Evolutionary conservation across 164 flowering plant species (phyloP).

Genomic region (Pachysandra terminalis): DNA sequence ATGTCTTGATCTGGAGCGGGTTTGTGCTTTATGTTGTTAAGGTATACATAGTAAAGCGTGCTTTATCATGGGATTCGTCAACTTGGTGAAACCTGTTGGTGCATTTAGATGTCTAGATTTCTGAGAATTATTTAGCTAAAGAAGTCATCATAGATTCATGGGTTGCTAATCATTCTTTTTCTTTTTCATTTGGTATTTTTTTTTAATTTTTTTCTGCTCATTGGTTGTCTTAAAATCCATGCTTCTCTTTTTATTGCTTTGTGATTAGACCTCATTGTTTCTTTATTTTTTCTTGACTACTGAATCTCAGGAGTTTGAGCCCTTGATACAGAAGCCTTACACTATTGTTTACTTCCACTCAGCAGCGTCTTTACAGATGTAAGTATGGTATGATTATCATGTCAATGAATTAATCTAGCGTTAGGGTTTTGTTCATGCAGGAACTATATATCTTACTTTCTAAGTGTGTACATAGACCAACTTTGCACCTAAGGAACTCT

Average conservation of each 20-base stretch:
- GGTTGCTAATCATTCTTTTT: neutral
- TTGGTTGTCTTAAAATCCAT: neutral
- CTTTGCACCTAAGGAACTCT: no score
- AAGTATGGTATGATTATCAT: slow-evolving; percentile 30
- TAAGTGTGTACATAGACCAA: no score
- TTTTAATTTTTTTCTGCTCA: neutral
- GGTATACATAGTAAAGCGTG: slow-evolving; percentile 36
- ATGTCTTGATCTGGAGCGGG: slow-evolving; percentile 98
- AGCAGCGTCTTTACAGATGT: slow-evolving; percentile 93
- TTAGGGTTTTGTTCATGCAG: no score
- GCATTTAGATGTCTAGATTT: no score
- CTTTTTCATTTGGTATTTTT: no score
- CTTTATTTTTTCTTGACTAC: neutral
- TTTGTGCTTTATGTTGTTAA: slow-evolving; percentile 86
- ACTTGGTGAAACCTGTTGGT: neutral
- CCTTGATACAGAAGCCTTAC: slow-evolving; percentile 95
- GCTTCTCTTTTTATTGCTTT: neutral
- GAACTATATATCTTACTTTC: no score
- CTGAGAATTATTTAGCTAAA: no score
- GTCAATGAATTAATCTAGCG: neutral
- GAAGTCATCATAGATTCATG: neutral
- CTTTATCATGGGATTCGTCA: neutral
- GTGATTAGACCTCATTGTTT: neutral
- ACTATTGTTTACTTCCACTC: slow-evolving; percentile 93
- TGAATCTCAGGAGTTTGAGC: slow-evolving; percentile 89